Evolutionary conservation across 306 rosid species (phyloP).

Genomic region (Glycine tomentella): DNA sequence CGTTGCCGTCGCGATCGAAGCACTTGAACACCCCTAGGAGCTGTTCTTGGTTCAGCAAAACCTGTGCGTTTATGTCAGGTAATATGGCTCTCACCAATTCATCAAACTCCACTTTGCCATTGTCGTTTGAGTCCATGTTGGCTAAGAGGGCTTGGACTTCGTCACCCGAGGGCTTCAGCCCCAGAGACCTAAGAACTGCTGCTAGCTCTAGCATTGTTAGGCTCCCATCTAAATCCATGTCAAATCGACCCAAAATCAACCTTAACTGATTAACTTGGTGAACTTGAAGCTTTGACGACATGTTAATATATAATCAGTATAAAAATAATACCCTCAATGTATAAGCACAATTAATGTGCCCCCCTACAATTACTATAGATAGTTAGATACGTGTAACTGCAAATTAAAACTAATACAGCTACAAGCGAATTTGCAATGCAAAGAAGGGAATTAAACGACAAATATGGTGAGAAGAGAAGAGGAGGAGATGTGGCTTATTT

Average conservation of each 20-base stretch:
- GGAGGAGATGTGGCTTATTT: slow-evolving; percentile 12
- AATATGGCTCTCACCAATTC: slow-evolving; percentile 67
- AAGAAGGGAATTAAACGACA: too few relatives aligned
- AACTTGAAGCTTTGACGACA: slow-evolving; percentile 57
- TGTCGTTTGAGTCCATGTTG: slow-evolving; percentile 74
- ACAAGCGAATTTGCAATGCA: too few relatives aligned
- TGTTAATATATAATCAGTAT: not conserved
- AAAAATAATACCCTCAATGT: not conserved
- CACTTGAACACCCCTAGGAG: slow-evolving; percentile 69
- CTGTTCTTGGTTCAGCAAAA: slow-evolving; percentile 64
- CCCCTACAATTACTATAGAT: not conserved
- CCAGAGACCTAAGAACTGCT: slow-evolving; percentile 78
- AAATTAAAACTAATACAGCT: too few relatives aligned
- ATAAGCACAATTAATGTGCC: not conserved
- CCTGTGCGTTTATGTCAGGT: slow-evolving; percentile 66
- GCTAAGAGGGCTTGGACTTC: slow-evolving; percentile 63
- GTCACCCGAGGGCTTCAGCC: slow-evolving; percentile 76
- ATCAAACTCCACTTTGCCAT: slow-evolving; percentile 80
- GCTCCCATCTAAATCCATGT: slow-evolving; percentile 90
- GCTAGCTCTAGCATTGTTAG: slow-evolving; percentile 83
- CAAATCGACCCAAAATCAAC: slow-evolving; percentile 72
- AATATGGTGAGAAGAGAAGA: not conserved
- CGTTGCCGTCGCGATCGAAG: slow-evolving; percentile 85
- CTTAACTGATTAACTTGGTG: slow-evolving; percentile 64
- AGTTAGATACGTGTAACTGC: too few relatives aligned